Evolutionary conservation across 2,329 filamentous ascomycete species (phyloP), one percentile per base, ranked within the genome.

Genomic region (Claviceps humidiphila): DNA sequence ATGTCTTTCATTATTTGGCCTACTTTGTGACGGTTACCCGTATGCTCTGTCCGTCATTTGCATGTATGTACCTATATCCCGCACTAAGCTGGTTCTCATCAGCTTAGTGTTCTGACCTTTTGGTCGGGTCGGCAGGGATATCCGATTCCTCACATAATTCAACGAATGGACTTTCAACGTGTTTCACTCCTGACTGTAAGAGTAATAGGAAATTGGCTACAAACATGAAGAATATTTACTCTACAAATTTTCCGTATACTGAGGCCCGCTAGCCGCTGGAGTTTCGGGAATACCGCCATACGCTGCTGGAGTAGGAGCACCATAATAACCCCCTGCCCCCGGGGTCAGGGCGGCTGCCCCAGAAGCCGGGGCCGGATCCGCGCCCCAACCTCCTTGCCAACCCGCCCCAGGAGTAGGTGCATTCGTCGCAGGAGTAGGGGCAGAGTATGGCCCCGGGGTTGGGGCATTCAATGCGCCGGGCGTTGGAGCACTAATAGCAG

Each of bases 381-480:
- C 71, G 40, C 74, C 76, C 77, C 77, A 80, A 24, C 76, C 75
- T 24, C 75, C 72, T 55, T 77, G 73, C 76, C 80, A 80, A 8
- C 75, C 77, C 5, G 74, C 80, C 6, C 81, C 84, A 2, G 84
- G 85, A 0, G 85, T 89, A 0, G 85, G 85, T 1, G 85, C 85
- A 58, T 75, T 78, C 11, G 74, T 76, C 16, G 74, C 79, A 0
- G 81, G 81, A 0, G 81, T 84, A 1, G 81, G 80, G 3, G 81
- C 81, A n/a, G 77, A 75, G 60, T 78, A 80, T 6, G 79, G 82
- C 2, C 82, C 84, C 0, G 84, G 86, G 0, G 86, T 89, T 0
- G 85, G 85, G 3, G 86, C 86, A 58, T 78, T 80, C 61, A 82
- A 66, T 0, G 77, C 77, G 47, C 75, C 80, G 0, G 80, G 80